Percentiles rank a stretch among this genome's conserved stretches.
Conservation (phyloP, 495 filamentous ascomycete genomes). For the Aspergillus steynii region DNA sequence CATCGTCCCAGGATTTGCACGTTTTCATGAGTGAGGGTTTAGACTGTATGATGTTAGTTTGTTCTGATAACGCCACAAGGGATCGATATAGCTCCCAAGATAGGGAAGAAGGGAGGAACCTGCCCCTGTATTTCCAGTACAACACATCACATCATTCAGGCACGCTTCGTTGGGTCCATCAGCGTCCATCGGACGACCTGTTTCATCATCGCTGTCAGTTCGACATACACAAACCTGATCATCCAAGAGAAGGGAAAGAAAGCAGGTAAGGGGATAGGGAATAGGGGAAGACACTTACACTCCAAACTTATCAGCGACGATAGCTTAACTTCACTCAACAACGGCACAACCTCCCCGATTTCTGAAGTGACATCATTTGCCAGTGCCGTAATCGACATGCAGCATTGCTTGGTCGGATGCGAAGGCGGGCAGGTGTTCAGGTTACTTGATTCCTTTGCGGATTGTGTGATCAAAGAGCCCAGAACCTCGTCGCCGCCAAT, state of each 20-base stretch:
- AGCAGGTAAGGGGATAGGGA: no score
- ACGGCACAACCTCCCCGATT: slow-evolving; percentile 28
- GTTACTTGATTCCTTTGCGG: not conserved
- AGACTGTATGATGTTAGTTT: not conserved
- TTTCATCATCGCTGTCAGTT: not conserved
- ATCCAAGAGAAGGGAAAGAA: not conserved
- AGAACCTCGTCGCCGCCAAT: not conserved
- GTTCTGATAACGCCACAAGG: not conserved
- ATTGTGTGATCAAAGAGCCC: not conserved
- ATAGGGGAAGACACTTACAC: slow-evolving; percentile 26
- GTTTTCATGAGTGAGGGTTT: slow-evolving; percentile 7
- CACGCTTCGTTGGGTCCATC: slow-evolving; percentile 22
- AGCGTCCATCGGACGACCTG: slow-evolving; percentile 23
- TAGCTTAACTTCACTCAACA: slow-evolving; percentile 22
- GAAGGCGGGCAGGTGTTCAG: slow-evolving; percentile 8
- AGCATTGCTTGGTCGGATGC: slow-evolving; percentile 31
- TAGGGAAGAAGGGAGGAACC: slow-evolving; percentile 7
- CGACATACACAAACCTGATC: not conserved
- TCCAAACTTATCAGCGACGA: slow-evolving; percentile 29
- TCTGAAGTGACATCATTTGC: slow-evolving; percentile 20
- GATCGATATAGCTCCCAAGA: not conserved
- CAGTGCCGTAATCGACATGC: slow-evolving; percentile 24
- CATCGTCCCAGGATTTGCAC: slow-evolving; percentile 31
- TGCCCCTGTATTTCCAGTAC: slow-evolving; percentile 20
- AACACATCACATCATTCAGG: slow-evolving; percentile 34